Conservation (phyloP, 306 rosid species). For the Vigna radiata region DNA sequence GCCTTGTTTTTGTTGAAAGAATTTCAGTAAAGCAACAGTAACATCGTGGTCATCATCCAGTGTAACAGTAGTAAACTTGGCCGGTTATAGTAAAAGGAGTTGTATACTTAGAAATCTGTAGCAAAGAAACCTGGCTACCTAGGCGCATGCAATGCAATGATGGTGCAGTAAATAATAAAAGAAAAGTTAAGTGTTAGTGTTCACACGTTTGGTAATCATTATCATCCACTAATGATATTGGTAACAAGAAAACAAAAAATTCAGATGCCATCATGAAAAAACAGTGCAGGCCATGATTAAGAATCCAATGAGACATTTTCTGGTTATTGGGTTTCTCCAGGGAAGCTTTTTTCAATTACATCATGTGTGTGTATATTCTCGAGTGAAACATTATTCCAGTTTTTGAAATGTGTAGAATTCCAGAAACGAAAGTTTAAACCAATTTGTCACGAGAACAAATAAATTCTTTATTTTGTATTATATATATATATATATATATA, state of each 20-base stretch:
- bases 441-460: too few species aligned
- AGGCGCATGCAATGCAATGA: constrained; percentile 20
- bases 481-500: too few species aligned
- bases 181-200: not conserved
- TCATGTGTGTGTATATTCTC: too few species aligned
- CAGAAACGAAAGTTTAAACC: too few species aligned
- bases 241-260: constrained; percentile 27
- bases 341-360: constrained; percentile 55
- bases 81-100: not conserved
- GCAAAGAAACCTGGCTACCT: not conserved
- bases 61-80: constrained; percentile 34
- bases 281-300: constrained; percentile 48
- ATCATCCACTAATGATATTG: constrained; percentile 40
- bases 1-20: constrained; percentile 29
- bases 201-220: constrained; percentile 49
- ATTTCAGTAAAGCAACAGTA: constrained; percentile 40
- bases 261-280: constrained; percentile 13
- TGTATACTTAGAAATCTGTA: not conserved
- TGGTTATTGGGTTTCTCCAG: constrained; percentile 10
- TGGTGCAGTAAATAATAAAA: constrained; percentile 2
- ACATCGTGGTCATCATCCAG: constrained; percentile 35
- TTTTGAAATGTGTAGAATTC: too few species aligned
- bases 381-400: too few species aligned
- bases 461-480: too few species aligned
- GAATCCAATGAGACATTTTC: constrained; percentile 69